A percentile compares a stretch with the other conserved stretches of the same genome.
Evolutionary conservation across 352 stramenopile genomes (phyloP).

Genomic region (Aphanomyces invadans): DNA sequence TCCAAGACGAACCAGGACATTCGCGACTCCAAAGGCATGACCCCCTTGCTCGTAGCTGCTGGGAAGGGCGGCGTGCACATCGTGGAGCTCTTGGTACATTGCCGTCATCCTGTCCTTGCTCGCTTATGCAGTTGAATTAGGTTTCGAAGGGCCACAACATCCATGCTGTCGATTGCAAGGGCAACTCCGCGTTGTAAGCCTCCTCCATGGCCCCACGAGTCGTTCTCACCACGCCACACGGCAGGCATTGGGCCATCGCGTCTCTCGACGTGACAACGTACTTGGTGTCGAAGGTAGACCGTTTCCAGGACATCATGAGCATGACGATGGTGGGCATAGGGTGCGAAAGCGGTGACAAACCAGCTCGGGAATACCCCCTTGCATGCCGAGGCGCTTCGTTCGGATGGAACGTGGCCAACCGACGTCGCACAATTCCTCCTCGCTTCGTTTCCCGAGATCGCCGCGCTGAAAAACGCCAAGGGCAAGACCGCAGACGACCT

Average conservation of each 20-base stretch:
- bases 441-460: constrained; percentile 49
- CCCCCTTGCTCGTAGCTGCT: constrained; percentile 51
- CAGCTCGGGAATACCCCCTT: constrained; percentile 47
- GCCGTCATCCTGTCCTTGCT: background rate
- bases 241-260: constrained; percentile 67
- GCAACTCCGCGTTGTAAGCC: constrained; percentile 57
- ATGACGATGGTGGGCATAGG: constrained; percentile 26
- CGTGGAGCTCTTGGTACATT: constrained; percentile 41
- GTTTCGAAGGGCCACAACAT: constrained; percentile 50
- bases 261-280: constrained; percentile 28
- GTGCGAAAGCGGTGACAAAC: constrained; percentile 55
- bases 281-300: background rate
- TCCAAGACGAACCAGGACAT: constrained; percentile 58
- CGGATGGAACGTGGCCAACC: constrained; percentile 54
- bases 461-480: constrained; percentile 43
- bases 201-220: too few relatives aligned
- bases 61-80: constrained; percentile 58
- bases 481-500: constrained; percentile 52
- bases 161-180: constrained; percentile 54
- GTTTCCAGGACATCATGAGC: background rate
- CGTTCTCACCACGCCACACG: background rate
- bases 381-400: constrained; percentile 72
- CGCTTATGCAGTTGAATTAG: constrained; percentile 20
- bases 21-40: constrained; percentile 66
- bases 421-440: constrained; percentile 36